Base-by-base conservation (phyloP, 257 asterid species). In the Lantana camara region DNA sequence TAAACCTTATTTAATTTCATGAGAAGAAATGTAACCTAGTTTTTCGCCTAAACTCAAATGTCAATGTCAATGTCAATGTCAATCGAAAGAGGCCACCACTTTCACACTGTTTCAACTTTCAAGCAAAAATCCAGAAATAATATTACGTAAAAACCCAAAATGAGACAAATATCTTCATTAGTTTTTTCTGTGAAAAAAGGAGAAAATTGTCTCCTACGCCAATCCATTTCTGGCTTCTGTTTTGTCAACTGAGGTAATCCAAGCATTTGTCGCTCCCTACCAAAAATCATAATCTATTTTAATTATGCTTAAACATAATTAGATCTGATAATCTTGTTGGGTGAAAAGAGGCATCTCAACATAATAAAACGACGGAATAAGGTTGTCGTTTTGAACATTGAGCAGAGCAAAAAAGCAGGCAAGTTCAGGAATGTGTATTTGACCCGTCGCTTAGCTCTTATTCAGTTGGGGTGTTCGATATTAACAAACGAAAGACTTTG, bases 171-270 rank as follows among this genome's bases (percentile, higher is more conserved):
- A 45, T 35, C 15, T 23, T 13, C n/a, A 21, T 35, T 50, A 21
- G 54, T 45, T 37, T 61, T 40, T 37, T 29, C 59, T 34, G 51
- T 57, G 60, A 42, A 73, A 27, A 57, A 76, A 70, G 67, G 77
- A 63, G 81, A 63, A 72, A 63, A 51, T 35, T 72, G 77, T 67
- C 78, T 68, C 73, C 75, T 42, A 63, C 72, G 44, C 77, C 71
- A 54, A 67, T 75, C 66, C 32, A 27, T 2, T 5, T 5, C 9
- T 59, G 8, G 64, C 56, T 67, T 66, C 72, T 71, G 46, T 67
- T 71, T 70, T 75, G 77, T 75, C 77, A 71, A 27, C 70, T 64
- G 17, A 44, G 45, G 20, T 57, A 69, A 57, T 57, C 72, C 69
- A 46, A 60, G 60, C 41, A 24, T 60, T 53, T 60, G 61, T 46